A percentile compares a stretch with the other conserved stretches of the same genome.
These are phyloP conservation scores for Moniliophthora roreri DNA, from an alignment of 1,284 basidiomycete genomes.

Conservation along the genomic window DNA sequence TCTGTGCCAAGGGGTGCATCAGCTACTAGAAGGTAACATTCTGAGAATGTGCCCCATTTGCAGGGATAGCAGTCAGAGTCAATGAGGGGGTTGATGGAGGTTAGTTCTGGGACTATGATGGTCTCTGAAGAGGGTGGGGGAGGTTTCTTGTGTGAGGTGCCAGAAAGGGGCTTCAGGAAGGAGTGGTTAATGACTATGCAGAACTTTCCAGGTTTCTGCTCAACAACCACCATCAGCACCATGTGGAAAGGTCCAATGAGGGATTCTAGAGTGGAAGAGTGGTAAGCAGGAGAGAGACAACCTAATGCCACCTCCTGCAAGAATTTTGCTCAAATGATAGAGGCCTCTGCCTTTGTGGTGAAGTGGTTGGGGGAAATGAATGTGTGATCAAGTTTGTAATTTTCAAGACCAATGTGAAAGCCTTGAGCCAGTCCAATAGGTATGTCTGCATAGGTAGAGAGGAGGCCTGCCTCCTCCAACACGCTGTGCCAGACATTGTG, in stretches of 20 bases:
- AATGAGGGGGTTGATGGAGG: constrained; percentile 5
- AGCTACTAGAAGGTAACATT: constrained; percentile 1
- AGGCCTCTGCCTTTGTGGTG: neutral
- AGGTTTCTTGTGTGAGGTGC: too few species aligned
- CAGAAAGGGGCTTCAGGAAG: neutral
- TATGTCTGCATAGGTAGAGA: constrained; percentile 7
- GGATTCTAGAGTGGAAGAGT: neutral
- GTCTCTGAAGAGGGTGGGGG: neutral
- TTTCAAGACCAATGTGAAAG: constrained; percentile 11
- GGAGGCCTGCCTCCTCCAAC: constrained; percentile 6
- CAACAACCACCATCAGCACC: constrained; percentile 11
- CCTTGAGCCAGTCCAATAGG: constrained; percentile 4
- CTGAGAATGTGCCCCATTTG: constrained; percentile 11
- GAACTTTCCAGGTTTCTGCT: constrained; percentile 13
- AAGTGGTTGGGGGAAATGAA: constrained; percentile 12
- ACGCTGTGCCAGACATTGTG: constrained; percentile 7
- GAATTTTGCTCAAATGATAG: constrained; percentile 9
- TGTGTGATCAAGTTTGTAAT: constrained; percentile 1
- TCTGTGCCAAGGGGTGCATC: constrained; percentile 21
- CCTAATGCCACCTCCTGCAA: constrained; percentile 10
- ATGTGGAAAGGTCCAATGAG: constrained; percentile 13
- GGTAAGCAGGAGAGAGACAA: constrained; percentile 9
- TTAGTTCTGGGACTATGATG: neutral
- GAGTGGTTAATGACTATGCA: constrained; percentile 15
- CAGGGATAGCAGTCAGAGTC: constrained; percentile 8